Evolutionary conservation across 2,329 filamentous ascomycete species (phyloP), one percentile per base, ranked within the genome.

Genomic region (Cytospora mali): DNA sequence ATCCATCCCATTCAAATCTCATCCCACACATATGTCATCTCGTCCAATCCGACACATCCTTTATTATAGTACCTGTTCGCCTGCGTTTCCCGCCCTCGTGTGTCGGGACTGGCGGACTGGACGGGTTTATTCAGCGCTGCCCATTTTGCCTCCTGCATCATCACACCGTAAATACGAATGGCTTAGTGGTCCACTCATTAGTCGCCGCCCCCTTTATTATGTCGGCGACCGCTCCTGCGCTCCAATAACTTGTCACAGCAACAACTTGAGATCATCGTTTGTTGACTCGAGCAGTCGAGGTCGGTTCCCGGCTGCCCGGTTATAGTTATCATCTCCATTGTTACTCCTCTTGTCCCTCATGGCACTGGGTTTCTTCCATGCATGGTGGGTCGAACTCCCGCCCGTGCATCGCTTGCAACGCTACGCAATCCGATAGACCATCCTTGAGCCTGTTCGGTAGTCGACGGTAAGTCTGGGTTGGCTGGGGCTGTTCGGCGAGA

Each of bases 121-220:
- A 54, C n/a, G n/a, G n/a, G n/a, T n/a, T n/a, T n/a, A 29, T 9
- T 53, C 28, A 28, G 58, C 58, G 35, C 58, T 60, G 50, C 50
- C 39, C 58, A 35, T 46, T 49, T 51, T 52, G 58, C 58, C 56
- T 52, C 56, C 48, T 58, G 25, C 33, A 46, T 52, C 46, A 52
- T 46, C 21, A 33, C 14, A 35, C 33, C n/a, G 42, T 46, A 53
- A 51, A 52, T 31, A 35, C 48, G 27, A 18, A 14, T 52, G 16
- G 16, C 48, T 49, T 60, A 50, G 28, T 48, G 58, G 50, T 49
- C 58, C 58, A 60, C 58, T 60, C 58, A 54, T 54, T 54, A 42
- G 25, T 60, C 50, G 58, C 50, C 58, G 58, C 58, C 58, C 53
- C 58, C 58, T 60, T 60, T 54, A 54, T 60, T 23, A 23, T 23